A percentile compares a stretch with the other conserved stretches of the same genome.
Evolutionary conservation across 1,139 yeast species (phyloP).

Genomic region (Yamadazyma atmosphaerica): DNA sequence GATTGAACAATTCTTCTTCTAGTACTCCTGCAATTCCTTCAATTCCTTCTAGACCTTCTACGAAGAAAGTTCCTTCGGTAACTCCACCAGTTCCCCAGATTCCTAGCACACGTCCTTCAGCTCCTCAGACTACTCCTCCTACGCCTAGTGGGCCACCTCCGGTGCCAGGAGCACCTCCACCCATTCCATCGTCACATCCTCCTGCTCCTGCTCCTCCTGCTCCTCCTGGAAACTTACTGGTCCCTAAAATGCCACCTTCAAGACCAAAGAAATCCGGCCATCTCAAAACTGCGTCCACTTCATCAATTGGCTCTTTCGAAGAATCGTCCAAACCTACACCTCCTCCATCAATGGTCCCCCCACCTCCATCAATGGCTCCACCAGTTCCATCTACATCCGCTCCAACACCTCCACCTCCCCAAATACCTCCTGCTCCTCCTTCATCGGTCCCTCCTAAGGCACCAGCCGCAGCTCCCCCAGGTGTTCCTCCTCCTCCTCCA

Average conservation of each 20-base stretch:
- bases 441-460: conserved; percentile 18
- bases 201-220: conserved; percentile 19
- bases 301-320: conserved; percentile 22
- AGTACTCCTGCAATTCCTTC: conserved; percentile 6
- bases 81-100: conserved; percentile 35
- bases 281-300: conserved; percentile 18
- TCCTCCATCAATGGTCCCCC: conserved; percentile 7
- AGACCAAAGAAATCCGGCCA: conserved; percentile 35
- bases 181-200: conserved; percentile 7
- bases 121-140: conserved; percentile 13
- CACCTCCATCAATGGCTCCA: conserved; percentile 12
- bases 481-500: conserved; percentile 16
- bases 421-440: conserved; percentile 22
- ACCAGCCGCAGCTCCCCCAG: conserved; percentile 9
- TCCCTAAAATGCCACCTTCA: conserved; percentile 33
- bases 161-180: conserved; percentile 7
- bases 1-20: conserved; percentile 15
- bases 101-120: conserved; percentile 21
- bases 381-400: conserved; percentile 10
- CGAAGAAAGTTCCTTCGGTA: conserved; percentile 19
- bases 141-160: conserved; percentile 13
- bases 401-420: conserved; percentile 15
- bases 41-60: conserved; percentile 7
- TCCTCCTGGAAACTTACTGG: conserved; percentile 18
- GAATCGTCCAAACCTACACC: conserved; percentile 14